Evolutionary conservation across 257 asterid species (phyloP).

Genomic region (Plantago major): DNA sequence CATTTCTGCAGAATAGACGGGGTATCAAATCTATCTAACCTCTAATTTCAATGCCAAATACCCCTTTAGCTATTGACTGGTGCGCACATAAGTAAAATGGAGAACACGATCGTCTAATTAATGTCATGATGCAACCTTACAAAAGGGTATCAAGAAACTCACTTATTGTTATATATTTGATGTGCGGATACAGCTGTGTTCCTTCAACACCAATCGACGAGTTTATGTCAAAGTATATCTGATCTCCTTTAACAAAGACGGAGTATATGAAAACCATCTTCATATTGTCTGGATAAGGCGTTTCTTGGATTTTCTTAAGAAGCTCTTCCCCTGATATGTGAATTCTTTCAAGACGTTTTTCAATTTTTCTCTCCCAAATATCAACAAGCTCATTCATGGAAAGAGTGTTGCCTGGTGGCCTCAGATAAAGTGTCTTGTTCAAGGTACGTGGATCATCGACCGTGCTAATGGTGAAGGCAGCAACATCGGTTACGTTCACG

Average conservation of each 20-base stretch:
- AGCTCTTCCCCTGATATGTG: constrained; percentile 57
- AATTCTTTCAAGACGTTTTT: constrained; percentile 49
- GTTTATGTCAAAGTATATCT: constrained; percentile 52
- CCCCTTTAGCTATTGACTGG: too few species aligned
- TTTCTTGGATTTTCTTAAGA: constrained; percentile 62
- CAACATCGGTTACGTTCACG: constrained; percentile 74
- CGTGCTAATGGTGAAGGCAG: constrained; percentile 72
- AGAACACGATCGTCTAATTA: constrained; percentile 14
- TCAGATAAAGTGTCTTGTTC: constrained; percentile 56
- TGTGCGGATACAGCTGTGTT: constrained; percentile 56
- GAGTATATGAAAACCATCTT: constrained; percentile 78
- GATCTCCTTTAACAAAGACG: constrained; percentile 81
- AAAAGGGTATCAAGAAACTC: constrained; percentile 50
- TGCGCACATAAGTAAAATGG: background rate
- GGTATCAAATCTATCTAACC: too few species aligned
- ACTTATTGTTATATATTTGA: constrained; percentile 66
- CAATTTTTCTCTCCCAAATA: constrained; percentile 80
- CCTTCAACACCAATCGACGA: constrained; percentile 63
- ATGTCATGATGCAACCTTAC: constrained; percentile 23
- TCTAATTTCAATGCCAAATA: too few species aligned
- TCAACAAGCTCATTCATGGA: constrained; percentile 76
- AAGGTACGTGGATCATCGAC: constrained; percentile 73
- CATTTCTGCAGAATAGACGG: too few species aligned
- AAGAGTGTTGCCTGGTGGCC: constrained; percentile 73
- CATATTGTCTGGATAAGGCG: constrained; percentile 75